Base-by-base conservation (phyloP, 2,329 filamentous ascomycete species). In the Clonostachys byssicola region DNA sequence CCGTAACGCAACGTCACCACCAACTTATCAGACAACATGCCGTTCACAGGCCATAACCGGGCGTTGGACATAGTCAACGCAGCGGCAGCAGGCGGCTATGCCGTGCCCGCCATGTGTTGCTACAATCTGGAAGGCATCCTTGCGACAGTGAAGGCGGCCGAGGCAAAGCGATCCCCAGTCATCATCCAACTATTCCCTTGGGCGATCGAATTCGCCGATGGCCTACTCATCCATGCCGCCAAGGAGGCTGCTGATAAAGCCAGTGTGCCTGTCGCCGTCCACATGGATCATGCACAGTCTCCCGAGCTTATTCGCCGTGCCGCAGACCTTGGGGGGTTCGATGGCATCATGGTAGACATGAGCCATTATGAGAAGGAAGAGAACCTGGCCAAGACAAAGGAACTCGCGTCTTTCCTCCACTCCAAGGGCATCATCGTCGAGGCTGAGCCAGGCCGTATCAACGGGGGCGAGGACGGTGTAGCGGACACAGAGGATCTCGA, bases 291-390 rank as follows among this genome's bases (percentile, higher is more conserved):
- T 61, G 80, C 79, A 5, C 83, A 86, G 56, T 74, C 74, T 7
- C 75, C 78, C 12, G 75, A 76, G 48, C 73, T 81, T 14, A 43
- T 43, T 48, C 8, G 89, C 89, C 57, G 82, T 89, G 81, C 81
- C 0, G 80, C 80, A 0, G 70, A 76, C 49, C 66, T 71, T 3
- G 66, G 71, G 0, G 42, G 86, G 89, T 88, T 89, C 52, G 86
- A 89, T 60, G 77, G 72, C 46, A 88, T 89, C 60, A 89, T 89
- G 85, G 80, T 89, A 0, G 86, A 89, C 64, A 89, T 89, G 85
- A 81, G 74, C 48, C 85, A 89, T 60, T 81, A 86, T 58, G 83
- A 86, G 54, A 83, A 81, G 54, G 82, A 76, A 45, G 84, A 88
- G 66, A 89, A 89, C 59, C 68, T 89, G 34, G 68, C 72, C 2